phyloP scores from a whole-genome alignment of 1,284 basidiomycete species.

The Kwoniella shivajii region DNA sequence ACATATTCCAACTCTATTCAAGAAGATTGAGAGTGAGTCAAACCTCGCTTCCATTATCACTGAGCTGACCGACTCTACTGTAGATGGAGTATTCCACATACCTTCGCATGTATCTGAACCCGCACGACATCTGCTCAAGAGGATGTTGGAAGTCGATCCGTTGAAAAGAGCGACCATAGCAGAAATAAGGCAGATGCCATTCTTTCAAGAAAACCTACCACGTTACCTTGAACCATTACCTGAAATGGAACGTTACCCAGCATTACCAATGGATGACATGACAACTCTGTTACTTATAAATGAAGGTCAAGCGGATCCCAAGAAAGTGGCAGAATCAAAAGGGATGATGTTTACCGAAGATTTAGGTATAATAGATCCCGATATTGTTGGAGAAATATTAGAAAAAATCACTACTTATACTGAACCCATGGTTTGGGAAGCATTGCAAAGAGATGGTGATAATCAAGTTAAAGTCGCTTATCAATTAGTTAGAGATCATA shows the following conservation, averaged over 20 bases:
- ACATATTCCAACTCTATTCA: constrained; percentile 85
- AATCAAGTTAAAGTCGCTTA: constrained; percentile 98
- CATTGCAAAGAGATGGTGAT: constrained; percentile 78
- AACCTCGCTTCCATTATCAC: not conserved
- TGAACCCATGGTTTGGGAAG: constrained; percentile 82
- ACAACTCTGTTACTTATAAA: constrained; percentile 45
- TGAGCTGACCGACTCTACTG: constrained; percentile 1
- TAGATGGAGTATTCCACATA: constrained; percentile 82
- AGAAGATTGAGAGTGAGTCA: constrained; percentile 80
- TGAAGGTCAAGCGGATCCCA: constrained; percentile 48
- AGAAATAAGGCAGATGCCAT: constrained; percentile 84
- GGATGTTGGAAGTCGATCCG: constrained; percentile 89
- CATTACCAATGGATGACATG: constrained; percentile 49
- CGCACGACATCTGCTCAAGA: constrained; percentile 72
- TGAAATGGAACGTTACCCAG: constrained; percentile 52
- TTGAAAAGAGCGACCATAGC: constrained; percentile 88
- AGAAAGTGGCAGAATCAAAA: constrained; percentile 49
- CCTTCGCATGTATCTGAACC: constrained; percentile 76
- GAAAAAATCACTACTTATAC: constrained; percentile 73
- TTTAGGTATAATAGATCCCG: constrained; percentile 84
- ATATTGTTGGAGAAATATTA: constrained; percentile 81
- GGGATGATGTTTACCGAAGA: constrained; percentile 56
- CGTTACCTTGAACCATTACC: constrained; percentile 83
- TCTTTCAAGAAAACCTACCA: constrained; percentile 82
- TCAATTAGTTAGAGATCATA: constrained; percentile 87